phyloP scores from a whole-genome alignment of 345 rosid genomes.

The Draba incana region DNA sequence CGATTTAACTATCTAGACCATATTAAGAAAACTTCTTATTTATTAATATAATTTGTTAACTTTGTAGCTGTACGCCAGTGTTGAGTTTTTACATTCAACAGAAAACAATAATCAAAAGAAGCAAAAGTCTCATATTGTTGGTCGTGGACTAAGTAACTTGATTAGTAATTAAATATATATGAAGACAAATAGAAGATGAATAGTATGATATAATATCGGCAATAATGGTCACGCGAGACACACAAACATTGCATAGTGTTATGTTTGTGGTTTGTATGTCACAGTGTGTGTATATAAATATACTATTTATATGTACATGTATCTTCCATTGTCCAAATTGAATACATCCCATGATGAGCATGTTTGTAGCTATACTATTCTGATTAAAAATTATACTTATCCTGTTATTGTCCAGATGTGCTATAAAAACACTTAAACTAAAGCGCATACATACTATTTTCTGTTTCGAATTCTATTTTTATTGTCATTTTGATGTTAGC shows the following conservation, averaged over 20 bases:
- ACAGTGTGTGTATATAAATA: constrained; percentile 15
- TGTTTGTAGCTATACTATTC: constrained; percentile 13
- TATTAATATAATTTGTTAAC: background rate
- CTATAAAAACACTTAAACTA: background rate
- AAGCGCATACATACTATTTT: background rate
- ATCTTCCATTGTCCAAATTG: constrained; percentile 23
- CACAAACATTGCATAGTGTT: constrained; percentile 34
- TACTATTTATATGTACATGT: constrained; percentile 20
- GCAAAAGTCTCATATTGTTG: background rate
- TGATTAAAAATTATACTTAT: constrained; percentile 11
- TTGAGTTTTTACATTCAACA: background rate
- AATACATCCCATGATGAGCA: constrained; percentile 33
- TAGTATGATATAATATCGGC: constrained; percentile 5
- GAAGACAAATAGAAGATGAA: constrained; percentile 9
- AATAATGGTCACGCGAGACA: constrained; percentile 25
- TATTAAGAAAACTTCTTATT: background rate
- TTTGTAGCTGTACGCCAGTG: background rate
- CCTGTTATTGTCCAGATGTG: constrained; percentile 19
- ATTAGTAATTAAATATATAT: background rate
- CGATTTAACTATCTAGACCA: background rate
- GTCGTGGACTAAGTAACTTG: constrained; percentile 11
- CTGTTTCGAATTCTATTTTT: no score
- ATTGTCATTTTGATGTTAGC: background rate
- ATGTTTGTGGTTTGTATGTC: constrained; percentile 38
- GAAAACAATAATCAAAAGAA: background rate